Percentiles rank a stretch among this genome's conserved stretches.
These are phyloP conservation scores for Metschnikowia lochheadii DNA, from an alignment of 805 yeast genomes.

Conservation along the genomic window DNA sequence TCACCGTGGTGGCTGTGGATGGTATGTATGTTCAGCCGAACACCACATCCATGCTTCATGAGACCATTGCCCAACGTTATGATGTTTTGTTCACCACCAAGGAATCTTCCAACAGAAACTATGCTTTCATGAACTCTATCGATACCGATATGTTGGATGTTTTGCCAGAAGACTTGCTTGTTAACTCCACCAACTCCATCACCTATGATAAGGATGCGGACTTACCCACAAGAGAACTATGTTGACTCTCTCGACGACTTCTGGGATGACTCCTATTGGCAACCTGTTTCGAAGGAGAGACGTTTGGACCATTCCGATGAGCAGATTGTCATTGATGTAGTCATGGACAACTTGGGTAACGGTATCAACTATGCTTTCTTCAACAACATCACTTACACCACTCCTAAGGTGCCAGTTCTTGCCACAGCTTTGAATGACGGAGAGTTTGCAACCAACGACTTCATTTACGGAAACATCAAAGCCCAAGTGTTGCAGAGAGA, in stretches of 20 bases:
- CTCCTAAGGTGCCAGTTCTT: conserved; percentile 84
- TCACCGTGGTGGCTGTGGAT: conserved; percentile 87
- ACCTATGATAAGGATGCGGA: conserved; percentile 44
- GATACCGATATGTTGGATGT: conserved; percentile 83
- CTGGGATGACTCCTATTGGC: conserved; percentile 38
- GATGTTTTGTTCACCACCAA: conserved; percentile 75
- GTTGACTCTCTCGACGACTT: conserved; percentile 43
- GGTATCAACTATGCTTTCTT: conserved; percentile 95
- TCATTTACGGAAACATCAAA: conserved; percentile 78
- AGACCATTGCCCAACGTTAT: conserved; percentile 91
- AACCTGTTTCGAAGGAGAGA: conserved; percentile 32
- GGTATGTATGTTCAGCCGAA: conserved; percentile 81
- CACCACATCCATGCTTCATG: conserved; percentile 64
- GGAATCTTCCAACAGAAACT: conserved; percentile 56
- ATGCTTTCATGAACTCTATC: conserved; percentile 74
- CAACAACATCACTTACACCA: conserved; percentile 74
- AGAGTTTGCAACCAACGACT: conserved; percentile 48
- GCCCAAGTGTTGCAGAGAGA: conserved; percentile 63
- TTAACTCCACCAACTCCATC: conserved; percentile 75
- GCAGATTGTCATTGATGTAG: conserved; percentile 64
- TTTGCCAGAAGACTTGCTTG: conserved; percentile 56
- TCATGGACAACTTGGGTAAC: conserved; percentile 77
- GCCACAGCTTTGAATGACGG: conserved; percentile 75
- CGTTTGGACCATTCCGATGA: conserved; percentile 65
- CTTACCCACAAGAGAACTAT: conserved; percentile 40